Base-by-base conservation (phyloP, 495 filamentous ascomycete species). In the Peziza echinospora region DNA sequence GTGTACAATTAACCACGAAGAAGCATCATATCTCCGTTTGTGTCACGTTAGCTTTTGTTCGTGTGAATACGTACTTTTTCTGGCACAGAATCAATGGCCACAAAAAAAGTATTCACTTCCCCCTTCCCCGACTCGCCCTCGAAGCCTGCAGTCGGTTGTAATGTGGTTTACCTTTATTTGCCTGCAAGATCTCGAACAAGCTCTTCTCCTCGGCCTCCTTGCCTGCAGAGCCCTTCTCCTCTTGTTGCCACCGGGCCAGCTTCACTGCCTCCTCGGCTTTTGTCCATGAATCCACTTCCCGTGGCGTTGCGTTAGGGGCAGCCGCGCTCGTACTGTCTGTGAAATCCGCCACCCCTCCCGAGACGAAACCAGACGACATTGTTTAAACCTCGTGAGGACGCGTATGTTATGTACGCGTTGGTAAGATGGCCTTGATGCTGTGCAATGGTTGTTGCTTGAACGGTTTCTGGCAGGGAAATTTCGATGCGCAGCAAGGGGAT, bases 351-450 rank as follows among this genome's bases (percentile, higher is more conserved):
- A 78, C 80, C 30, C 89, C 89, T 26, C 72, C 82, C 7, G 87
- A 85, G 37, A 94, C 77, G 64, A 97, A 97, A 37, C 87, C 82
- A 10, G 84, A 91, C 42, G 80, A 73, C 81, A 85, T 83, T 25
- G 21, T 50, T 48, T 19, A 24, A 21, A n/a, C n/a, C n/a, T n/a
- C n/a, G n/a, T n/a, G n/a, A n/a, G n/a, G n/a, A n/a, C n/a, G n/a
- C n/a, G n/a, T n/a, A n/a, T n/a, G n/a, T n/a, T n/a, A n/a, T n/a
- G n/a, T n/a, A n/a, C n/a, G n/a, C n/a, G n/a, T n/a, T n/a, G n/a
- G n/a, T n/a, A n/a, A n/a, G n/a, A n/a, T n/a, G n/a, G n/a, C n/a
- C n/a, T n/a, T n/a, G n/a, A n/a, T n/a, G n/a, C n/a, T n/a, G n/a
- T n/a, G n/a, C n/a, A n/a, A n/a, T n/a, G n/a, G n/a, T n/a, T n/a